These are phyloP conservation scores for Crithidia mellificae DNA, from an alignment of 208 protist genomes.

Conservation along the genomic window DNA sequence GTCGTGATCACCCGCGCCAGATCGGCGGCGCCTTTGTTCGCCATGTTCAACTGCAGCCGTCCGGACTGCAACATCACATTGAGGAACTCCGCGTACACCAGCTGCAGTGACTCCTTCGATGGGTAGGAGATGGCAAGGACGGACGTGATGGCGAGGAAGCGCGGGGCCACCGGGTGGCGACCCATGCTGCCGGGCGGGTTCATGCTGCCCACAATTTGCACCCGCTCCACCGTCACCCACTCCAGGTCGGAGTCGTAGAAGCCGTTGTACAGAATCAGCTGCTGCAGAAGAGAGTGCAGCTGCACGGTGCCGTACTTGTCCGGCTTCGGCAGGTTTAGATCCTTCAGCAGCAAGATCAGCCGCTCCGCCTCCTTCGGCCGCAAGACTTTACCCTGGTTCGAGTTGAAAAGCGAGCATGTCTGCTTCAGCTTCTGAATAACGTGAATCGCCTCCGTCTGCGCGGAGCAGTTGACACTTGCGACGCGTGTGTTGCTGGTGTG, in stretches of 20 bases:
- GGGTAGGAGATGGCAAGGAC: constrained; percentile 95
- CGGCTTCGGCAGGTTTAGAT: constrained; percentile 97
- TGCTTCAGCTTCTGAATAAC: constrained; percentile 97
- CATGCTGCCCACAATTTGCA: constrained; percentile 97
- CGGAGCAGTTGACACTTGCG: constrained; percentile 94
- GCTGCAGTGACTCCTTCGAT: constrained; percentile 89
- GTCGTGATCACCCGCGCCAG: constrained; percentile 94
- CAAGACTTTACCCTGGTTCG: constrained; percentile 93
- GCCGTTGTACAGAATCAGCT: constrained; percentile 96
- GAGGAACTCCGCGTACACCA: constrained; percentile 95
- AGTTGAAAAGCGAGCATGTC: constrained; percentile 91
- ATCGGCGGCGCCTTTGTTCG: constrained; percentile 79
- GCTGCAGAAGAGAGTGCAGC: constrained; percentile 97
- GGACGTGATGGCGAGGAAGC: constrained; percentile 96
- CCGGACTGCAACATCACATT: constrained; percentile 87
- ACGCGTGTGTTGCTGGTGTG: constrained; percentile 72
- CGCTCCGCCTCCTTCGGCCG: constrained; percentile 95
- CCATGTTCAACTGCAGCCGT: constrained; percentile 65
- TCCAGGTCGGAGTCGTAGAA: constrained; percentile 97
- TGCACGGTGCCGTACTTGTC: constrained; percentile 98
- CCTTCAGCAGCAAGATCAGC: constrained; percentile 96
- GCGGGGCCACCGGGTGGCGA: constrained; percentile 90
- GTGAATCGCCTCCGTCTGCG: constrained; percentile 94
- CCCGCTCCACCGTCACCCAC: constrained; percentile 94
- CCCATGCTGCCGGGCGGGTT: constrained; percentile 95